These are phyloP conservation scores for Cyclotella cryptica DNA, from an alignment of 108 stramenopile species.

Conservation along the genomic window DNA sequence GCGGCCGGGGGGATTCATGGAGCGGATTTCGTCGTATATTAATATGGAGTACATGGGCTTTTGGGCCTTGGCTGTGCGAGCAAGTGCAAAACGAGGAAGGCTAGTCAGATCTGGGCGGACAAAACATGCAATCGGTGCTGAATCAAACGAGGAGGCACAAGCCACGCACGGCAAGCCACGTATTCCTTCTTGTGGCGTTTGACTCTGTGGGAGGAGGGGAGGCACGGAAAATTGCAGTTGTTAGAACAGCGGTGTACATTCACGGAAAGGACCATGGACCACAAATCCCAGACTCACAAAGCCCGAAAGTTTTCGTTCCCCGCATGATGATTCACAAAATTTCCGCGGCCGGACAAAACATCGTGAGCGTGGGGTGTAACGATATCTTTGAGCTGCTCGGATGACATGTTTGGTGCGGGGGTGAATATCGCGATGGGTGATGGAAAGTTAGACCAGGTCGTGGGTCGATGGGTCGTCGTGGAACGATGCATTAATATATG, in stretches of 20 bases:
- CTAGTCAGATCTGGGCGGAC: too few species aligned
- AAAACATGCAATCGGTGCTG: neutral
- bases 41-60: constrained; percentile 76
- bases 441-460: neutral
- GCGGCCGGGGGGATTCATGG: constrained; percentile 76
- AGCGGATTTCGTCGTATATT: constrained; percentile 81
- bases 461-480: neutral
- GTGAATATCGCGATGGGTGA: neutral
- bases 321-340: constrained; percentile 84
- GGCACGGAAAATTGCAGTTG: neutral
- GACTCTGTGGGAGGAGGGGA: constrained; percentile 36
- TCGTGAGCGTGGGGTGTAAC: constrained; percentile 69
- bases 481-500: neutral
- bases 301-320: constrained; percentile 85
- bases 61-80: constrained; percentile 64
- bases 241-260: neutral
- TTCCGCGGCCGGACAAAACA: constrained; percentile 84
- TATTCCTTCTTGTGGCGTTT: constrained; percentile 80
- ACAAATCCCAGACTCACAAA: constrained; percentile 32
- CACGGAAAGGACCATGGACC: neutral
- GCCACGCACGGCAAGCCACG: constrained; percentile 65
- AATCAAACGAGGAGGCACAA: neutral
- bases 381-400: constrained; percentile 57
- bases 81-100: neutral
- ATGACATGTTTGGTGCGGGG: neutral